Conservation (phyloP, 805 yeast species). For the Lipomyces mesembrius region DNA sequence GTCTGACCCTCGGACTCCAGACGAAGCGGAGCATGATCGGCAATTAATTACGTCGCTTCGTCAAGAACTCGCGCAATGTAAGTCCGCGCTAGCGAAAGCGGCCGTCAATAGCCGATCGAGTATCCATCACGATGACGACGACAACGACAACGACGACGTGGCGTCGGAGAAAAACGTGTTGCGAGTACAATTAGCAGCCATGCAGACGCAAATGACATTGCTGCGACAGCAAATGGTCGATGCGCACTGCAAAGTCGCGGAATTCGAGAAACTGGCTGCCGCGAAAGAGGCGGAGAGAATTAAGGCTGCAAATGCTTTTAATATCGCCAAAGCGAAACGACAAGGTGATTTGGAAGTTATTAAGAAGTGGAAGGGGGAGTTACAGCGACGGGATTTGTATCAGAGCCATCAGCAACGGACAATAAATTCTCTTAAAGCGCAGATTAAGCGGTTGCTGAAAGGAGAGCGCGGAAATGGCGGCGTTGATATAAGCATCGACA, state of each 20-base stretch:
- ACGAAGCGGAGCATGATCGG: slow-evolving; percentile 13
- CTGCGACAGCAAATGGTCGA: not conserved
- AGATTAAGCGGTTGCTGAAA: not conserved
- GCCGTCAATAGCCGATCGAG: not conserved
- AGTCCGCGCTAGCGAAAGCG: not conserved
- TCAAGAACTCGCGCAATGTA: slow-evolving; percentile 11
- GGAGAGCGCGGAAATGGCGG: not conserved
- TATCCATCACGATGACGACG: not conserved
- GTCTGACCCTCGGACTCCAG: not conserved
- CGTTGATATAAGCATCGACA: not conserved
- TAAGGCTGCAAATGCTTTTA: not conserved
- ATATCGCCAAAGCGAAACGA: slow-evolving; percentile 3
- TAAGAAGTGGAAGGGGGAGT: slow-evolving; percentile 11
- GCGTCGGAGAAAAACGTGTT: not conserved
- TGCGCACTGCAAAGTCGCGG: not conserved
- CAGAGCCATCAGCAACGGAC: not conserved
- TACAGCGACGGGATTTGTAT: slow-evolving; percentile 1
- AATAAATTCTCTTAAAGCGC: not conserved
- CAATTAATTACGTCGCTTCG: slow-evolving; percentile 4
- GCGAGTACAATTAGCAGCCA: not conserved
- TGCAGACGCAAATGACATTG: not conserved
- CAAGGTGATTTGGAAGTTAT: slow-evolving; percentile 8
- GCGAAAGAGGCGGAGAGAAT: not conserved
- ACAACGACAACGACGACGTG: not conserved
- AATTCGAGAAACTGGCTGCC: not conserved